A percentile compares a stretch with the other conserved stretches of the same genome.
phyloP scores from a whole-genome alignment of 2,329 filamentous ascomycete species.

The Venturia carpophila region DNA sequence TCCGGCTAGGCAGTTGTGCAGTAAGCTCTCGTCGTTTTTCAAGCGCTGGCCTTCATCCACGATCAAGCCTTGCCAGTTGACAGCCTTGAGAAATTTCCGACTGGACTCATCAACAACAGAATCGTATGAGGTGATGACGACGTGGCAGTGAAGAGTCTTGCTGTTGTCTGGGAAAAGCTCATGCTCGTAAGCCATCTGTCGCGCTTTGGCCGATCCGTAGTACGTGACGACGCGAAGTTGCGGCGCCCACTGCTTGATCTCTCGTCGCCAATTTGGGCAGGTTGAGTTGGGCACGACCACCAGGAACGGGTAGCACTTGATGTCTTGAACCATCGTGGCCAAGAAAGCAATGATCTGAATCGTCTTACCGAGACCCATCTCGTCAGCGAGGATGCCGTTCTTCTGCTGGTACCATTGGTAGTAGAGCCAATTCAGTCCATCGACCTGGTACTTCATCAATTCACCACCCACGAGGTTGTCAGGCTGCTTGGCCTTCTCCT shows the following conservation, averaged over 20 bases:
- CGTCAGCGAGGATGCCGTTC: constrained; percentile 88
- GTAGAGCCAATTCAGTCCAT: constrained; percentile 91
- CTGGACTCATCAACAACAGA: constrained; percentile 68
- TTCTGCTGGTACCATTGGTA: constrained; percentile 76
- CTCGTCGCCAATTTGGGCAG: constrained; percentile 93
- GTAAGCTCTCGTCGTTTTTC: constrained; percentile 80
- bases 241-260: constrained; percentile 91
- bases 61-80: constrained; percentile 80
- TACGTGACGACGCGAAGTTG: constrained; percentile 83
- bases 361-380: constrained; percentile 97
- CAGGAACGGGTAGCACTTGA: constrained; percentile 81
- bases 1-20: constrained; percentile 66
- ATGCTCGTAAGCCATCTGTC: constrained; percentile 68
- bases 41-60: constrained; percentile 93
- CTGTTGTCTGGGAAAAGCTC: constrained; percentile 69
- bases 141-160: constrained; percentile 71
- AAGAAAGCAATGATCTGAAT: constrained; percentile 85
- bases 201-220: constrained; percentile 68
- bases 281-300: constrained; percentile 92
- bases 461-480: constrained; percentile 65
- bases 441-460: constrained; percentile 87
- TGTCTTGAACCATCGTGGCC: constrained; percentile 54
- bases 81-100: constrained; percentile 55
- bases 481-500: constrained; percentile 66
- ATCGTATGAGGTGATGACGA: constrained; percentile 94